Base-by-base conservation (phyloP, 129 eudicot species). In the Centaurea solstitialis region DNA sequence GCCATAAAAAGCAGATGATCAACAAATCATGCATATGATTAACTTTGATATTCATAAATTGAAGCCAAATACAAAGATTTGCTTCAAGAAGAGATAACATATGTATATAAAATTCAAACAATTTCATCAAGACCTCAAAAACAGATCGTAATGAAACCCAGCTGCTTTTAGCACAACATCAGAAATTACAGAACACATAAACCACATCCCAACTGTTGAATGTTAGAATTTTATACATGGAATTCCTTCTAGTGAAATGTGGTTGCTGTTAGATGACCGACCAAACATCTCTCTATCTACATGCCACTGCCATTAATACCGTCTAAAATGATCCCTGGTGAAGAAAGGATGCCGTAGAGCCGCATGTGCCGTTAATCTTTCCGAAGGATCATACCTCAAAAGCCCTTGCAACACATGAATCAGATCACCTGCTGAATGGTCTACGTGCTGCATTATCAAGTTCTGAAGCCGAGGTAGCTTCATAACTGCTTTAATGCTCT, bases 391-490 rank as follows among this genome's bases (percentile, higher is more conserved):
- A 57, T 88, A 88, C 30, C 72, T 83, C 24, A 90, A 45, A 61
- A 88, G 90, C 0, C 94, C 92, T 68, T 90, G 94, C 26, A 90
- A 72, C 1, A 90, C 72, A 81, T 88, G 73, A 7, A 90, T 88
- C 4, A 90, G 87, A 69, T 90, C 94, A 7, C 94, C 92, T 86
- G 90, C 73, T 80, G 62, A 50, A 17, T 50, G 62, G 7, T 50
- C 62, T 50, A 50, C 62, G 0, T 50, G 62, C 62, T 50, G 94
- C 94, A 90, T 87, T 2, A 90, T 76, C 28, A 88, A n/a, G 85
- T 90, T 90, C 87, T 87, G 94, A 4, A 90, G 90, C 2, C 94
- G 89, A 21, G 90, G 85, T 50, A 90, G 67, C 88, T 90, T 90
- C 67, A 72, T 7, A 13, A 90, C 94, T 17, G 94, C 87, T 76